Percentiles rank a stretch among this genome's conserved stretches.
phyloP scores from a whole-genome alignment of 2,329 filamentous ascomycete genomes.

The Cytospora schulzeri region DNA sequence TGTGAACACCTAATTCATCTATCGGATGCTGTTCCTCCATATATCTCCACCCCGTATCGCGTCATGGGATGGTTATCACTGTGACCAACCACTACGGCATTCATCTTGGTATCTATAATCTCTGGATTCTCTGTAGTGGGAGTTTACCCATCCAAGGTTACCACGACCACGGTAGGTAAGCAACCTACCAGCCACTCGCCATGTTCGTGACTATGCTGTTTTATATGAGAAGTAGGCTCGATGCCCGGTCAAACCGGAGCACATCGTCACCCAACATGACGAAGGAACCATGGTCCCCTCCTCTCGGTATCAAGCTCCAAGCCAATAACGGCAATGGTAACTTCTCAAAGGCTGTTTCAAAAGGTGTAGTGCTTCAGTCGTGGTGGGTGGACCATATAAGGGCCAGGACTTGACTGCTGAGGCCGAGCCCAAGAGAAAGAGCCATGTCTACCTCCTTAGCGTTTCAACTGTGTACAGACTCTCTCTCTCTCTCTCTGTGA shows the following conservation, averaged over 20 bases:
- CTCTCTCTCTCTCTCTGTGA: too few species aligned
- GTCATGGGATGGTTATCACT: not conserved
- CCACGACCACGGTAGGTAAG: not conserved
- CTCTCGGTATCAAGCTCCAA: too few species aligned
- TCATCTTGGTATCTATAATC: not conserved
- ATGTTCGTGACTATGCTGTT: not conserved
- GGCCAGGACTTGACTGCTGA: not conserved
- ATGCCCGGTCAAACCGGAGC: not conserved
- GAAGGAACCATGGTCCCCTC: too few species aligned
- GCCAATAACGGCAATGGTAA: too few species aligned
- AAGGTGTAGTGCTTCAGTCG: not conserved
- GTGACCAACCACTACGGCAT: not conserved
- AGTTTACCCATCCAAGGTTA: not conserved
- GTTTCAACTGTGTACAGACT: not conserved
- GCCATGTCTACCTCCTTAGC: not conserved
- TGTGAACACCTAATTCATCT: conserved; percentile 8
- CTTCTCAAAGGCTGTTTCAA: not conserved
- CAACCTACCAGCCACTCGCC: too few species aligned
- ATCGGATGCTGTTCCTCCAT: conserved; percentile 17
- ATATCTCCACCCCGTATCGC: not conserved
- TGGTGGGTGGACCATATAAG: not conserved
- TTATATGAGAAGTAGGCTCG: conserved; percentile 17
- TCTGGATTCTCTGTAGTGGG: not conserved
- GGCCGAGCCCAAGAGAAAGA: not conserved
- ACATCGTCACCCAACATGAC: too few species aligned